A percentile compares a stretch with the other conserved stretches of the same genome.
Evolutionary conservation across 2,329 filamentous ascomycete species (phyloP).

Genomic region (Hypomyces perniciosus): DNA sequence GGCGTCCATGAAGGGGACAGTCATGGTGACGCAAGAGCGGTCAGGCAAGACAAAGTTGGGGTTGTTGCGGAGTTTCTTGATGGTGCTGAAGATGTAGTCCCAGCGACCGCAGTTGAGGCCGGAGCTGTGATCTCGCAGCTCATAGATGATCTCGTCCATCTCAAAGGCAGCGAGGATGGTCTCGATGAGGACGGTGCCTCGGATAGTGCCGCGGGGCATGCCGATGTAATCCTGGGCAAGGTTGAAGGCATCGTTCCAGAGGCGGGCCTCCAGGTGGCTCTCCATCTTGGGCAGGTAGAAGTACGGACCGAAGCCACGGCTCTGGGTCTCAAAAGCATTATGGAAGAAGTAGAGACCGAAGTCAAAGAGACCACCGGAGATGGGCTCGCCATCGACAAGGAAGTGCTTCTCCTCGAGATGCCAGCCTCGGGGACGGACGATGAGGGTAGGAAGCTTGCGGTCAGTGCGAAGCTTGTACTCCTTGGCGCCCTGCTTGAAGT

Average conservation of each 20-base stretch:
- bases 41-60: conserved; percentile 89
- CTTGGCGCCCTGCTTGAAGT: conserved; percentile 93
- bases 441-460: conserved; percentile 77
- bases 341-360: conserved; percentile 99
- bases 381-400: conserved; percentile 89
- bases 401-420: conserved; percentile 98
- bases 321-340: conserved; percentile 85
- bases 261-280: conserved; percentile 89
- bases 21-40: conserved; percentile 90
- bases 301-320: conserved; percentile 83
- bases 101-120: conserved; percentile 97
- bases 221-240: conserved; percentile 88
- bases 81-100: conserved; percentile 99
- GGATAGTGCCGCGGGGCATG: conserved; percentile 84
- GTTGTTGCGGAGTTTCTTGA: conserved; percentile 99
- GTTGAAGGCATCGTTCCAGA: conserved; percentile 99
- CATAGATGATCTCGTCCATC: conserved; percentile 99
- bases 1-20: conserved; percentile 93
- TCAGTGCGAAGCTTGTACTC: conserved; percentile 97
- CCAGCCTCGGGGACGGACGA: conserved; percentile 93
- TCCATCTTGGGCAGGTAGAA: conserved; percentile 99
- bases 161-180: conserved; percentile 97
- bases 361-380: conserved; percentile 89
- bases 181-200: conserved; percentile 93
- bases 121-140: conserved; percentile 91